These are phyloP conservation scores for Diaporthe australafricana DNA, from an alignment of 2,329 filamentous ascomycete genomes.

Conservation along the genomic window DNA sequence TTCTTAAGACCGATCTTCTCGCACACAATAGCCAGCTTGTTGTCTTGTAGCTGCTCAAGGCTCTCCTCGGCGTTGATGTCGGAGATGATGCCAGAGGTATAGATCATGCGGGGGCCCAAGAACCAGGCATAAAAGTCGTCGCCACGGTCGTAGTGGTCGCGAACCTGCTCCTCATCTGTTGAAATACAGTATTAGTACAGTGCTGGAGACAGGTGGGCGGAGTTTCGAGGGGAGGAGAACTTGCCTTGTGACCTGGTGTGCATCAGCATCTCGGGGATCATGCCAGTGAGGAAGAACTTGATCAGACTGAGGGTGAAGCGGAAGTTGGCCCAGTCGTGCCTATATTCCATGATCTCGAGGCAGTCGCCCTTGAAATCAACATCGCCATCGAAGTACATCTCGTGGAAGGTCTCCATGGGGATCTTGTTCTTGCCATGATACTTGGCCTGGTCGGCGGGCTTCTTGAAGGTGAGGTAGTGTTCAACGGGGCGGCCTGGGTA, in stretches of 20 bases:
- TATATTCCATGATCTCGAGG: slow-evolving; percentile 90
- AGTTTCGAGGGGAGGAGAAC: slow-evolving; percentile 35
- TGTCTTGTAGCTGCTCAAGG: slow-evolving; percentile 96
- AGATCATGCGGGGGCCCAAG: slow-evolving; percentile 98
- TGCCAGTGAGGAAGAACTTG: slow-evolving; percentile 87
- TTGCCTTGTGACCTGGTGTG: slow-evolving; percentile 89
- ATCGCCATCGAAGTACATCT: slow-evolving; percentile 96
- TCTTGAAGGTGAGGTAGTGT: slow-evolving; percentile 89
- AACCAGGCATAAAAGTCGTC: slow-evolving; percentile 99
- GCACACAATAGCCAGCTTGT: slow-evolving; percentile 94
- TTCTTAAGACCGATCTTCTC: slow-evolving; percentile 91
- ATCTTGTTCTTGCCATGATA: slow-evolving; percentile 85
- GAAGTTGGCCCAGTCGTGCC: slow-evolving; percentile 98
- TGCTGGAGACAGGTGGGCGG: neutral
- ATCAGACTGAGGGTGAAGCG: slow-evolving; percentile 87
- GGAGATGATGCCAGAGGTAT: slow-evolving; percentile 94
- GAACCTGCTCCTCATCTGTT: slow-evolving; percentile 94
- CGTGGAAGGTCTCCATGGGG: slow-evolving; percentile 92
- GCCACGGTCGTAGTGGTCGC: slow-evolving; percentile 96
- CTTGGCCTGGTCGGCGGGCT: slow-evolving; percentile 68
- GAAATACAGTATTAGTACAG: slow-evolving; percentile 3
- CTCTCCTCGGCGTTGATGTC: slow-evolving; percentile 89
- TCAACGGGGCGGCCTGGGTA: slow-evolving; percentile 89
- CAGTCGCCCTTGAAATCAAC: slow-evolving; percentile 96
- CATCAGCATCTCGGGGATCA: slow-evolving; percentile 91